Conservation (phyloP, 164 flowering plant genomes). For the Macadamia tetraphylla region DNA sequence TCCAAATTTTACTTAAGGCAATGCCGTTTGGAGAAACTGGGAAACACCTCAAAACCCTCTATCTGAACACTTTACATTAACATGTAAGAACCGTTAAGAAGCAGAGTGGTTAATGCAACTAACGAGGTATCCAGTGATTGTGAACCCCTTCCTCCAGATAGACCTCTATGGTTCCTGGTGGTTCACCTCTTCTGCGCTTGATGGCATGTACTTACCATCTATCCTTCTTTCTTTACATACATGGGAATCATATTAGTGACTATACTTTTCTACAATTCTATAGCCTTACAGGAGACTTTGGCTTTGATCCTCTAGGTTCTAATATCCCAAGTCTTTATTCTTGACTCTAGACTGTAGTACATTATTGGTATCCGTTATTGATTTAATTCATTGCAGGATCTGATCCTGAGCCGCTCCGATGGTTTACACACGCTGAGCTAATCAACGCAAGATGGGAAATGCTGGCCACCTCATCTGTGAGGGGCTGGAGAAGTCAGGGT, state of each 20-base stretch:
- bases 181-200: conserved; percentile 85
- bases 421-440: conserved; percentile 92
- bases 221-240: too few species aligned
- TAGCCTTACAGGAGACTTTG: conserved; percentile 95
- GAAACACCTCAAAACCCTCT: conserved; percentile 17
- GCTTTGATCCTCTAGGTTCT: conserved; percentile 84
- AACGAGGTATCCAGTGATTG: conserved; percentile 81
- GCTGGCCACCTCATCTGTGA: conserved; percentile 84
- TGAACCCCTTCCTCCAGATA: conserved; percentile 79
- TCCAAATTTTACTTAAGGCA: too few species aligned
- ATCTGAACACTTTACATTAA: conserved; percentile 7
- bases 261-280: conserved; percentile 1
- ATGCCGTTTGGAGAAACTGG: conserved; percentile 12
- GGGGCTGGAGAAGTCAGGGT: conserved; percentile 51
- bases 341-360: too few species aligned
- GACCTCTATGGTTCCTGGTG: conserved; percentile 95
- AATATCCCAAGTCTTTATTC: too few species aligned
- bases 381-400: conserved; percentile 40
- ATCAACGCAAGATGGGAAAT: conserved; percentile 89
- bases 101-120: conserved; percentile 30
- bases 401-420: conserved; percentile 63
- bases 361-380: too few species aligned
- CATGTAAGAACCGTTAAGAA: conserved; percentile 6
- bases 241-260: neutral
- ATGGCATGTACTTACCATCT: conserved; percentile 54